Percentiles rank a stretch among this genome's conserved stretches.
phyloP scores from a whole-genome alignment of 805 yeast species.

The Clavispora phyllophila region DNA sequence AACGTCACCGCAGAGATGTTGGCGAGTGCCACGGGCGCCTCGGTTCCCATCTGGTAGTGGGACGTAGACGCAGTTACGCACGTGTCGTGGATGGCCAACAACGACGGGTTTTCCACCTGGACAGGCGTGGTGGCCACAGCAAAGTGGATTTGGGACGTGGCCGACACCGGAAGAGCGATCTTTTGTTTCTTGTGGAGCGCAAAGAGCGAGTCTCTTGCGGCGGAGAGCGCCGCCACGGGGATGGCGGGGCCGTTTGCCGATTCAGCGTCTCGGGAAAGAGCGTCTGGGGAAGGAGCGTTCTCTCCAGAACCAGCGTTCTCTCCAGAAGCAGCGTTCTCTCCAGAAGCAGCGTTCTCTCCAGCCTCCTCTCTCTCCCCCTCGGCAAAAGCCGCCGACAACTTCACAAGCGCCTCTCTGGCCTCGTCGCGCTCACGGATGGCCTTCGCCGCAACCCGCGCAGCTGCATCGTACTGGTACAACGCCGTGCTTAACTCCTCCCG shows the following conservation, averaged over 20 bases:
- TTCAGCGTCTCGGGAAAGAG: neutral
- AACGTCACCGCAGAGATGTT: slow-evolving; percentile 5
- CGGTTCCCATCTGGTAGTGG: neutral
- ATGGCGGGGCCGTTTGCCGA: neutral
- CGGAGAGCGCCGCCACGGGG: slow-evolving; percentile 20
- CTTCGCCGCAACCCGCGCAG: slow-evolving; percentile 75
- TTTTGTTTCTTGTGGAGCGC: slow-evolving; percentile 33
- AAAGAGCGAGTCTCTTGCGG: slow-evolving; percentile 31
- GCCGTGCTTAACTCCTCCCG: slow-evolving; percentile 73
- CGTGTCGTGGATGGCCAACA: neutral
- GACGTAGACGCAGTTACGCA: neutral
- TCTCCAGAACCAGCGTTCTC: too few relatives aligned
- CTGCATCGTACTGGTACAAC: slow-evolving; percentile 84
- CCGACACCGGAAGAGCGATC: slow-evolving; percentile 15
- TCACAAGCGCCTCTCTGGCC: slow-evolving; percentile 58
- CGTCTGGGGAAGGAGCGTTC: too few relatives aligned
- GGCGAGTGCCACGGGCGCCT: neutral
- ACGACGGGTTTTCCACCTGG: neutral
- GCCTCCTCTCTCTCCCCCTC: neutral
- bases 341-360: neutral
- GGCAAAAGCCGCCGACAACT: slow-evolving; percentile 34
- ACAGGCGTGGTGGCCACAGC: slow-evolving; percentile 1
- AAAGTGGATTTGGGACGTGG: slow-evolving; percentile 8
- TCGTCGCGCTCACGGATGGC: slow-evolving; percentile 74
- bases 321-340: neutral